Evolutionary conservation across 495 filamentous ascomycete genomes (phyloP).

Genomic region (Penicillium egyptiacum): DNA sequence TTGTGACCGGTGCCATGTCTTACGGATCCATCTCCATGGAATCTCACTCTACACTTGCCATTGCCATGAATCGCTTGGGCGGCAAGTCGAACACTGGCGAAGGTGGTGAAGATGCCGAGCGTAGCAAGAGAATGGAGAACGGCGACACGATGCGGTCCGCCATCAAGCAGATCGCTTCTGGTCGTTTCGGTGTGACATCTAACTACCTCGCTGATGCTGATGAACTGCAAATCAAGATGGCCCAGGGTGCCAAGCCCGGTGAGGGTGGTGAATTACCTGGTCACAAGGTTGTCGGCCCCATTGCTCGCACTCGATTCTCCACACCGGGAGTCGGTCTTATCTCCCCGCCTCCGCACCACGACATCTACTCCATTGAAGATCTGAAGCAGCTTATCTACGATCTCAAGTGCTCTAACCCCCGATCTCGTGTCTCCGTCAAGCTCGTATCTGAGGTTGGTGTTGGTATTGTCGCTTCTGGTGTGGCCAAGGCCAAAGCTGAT

Average conservation of each 20-base stretch:
- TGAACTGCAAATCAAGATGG: constrained; percentile 99
- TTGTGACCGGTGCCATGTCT: constrained; percentile 99
- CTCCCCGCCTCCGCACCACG: constrained; percentile 97
- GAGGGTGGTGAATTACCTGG: constrained; percentile 98
- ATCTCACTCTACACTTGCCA: constrained; percentile 93
- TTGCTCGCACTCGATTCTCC: constrained; percentile 95
- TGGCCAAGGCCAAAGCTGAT: constrained; percentile 97
- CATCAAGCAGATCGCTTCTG: constrained; percentile 98
- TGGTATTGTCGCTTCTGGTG: constrained; percentile 96
- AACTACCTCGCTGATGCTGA: constrained; percentile 98
- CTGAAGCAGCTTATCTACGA: constrained; percentile 99
- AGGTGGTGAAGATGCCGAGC: constrained; percentile 95
- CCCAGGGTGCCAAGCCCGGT: constrained; percentile 97
- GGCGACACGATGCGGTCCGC: constrained; percentile 98
- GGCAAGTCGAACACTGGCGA: constrained; percentile 99
- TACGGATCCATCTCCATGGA: constrained; percentile 99
- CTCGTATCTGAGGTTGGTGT: constrained; percentile 98
- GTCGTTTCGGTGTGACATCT: constrained; percentile 96
- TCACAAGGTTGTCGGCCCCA: constrained; percentile 96
- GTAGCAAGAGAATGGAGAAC: constrained; percentile 81
- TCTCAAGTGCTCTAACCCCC: constrained; percentile 95
- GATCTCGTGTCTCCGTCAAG: constrained; percentile 95
- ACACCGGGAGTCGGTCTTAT: constrained; percentile 98
- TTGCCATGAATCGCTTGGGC: constrained; percentile 97
- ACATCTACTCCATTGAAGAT: constrained; percentile 99